phyloP scores from a whole-genome alignment of 345 rosid genomes.

The Luvunga scandens region DNA sequence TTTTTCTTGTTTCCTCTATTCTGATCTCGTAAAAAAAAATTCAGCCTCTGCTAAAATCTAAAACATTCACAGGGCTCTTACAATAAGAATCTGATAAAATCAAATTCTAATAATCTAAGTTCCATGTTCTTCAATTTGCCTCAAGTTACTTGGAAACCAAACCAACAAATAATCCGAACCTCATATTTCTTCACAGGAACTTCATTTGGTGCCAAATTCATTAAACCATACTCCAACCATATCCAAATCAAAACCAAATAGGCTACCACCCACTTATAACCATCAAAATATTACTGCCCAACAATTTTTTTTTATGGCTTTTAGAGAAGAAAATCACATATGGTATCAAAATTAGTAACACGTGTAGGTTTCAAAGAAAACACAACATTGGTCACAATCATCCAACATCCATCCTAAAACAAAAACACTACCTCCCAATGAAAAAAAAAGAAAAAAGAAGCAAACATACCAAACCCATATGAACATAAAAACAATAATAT shows the following conservation, averaged over 20 bases:
- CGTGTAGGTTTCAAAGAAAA: neutral
- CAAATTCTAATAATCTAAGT: neutral
- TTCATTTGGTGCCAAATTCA: neutral
- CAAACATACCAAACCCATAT: neutral
- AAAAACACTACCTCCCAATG: constrained; percentile 9
- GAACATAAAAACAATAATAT: neutral
- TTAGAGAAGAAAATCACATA: neutral
- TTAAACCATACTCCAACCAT: neutral
- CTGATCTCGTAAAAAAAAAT: neutral
- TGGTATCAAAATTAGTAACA: neutral
- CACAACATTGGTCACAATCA: constrained; percentile 2
- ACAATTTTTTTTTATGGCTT: neutral
- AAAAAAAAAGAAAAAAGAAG: neutral
- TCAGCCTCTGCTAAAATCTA: neutral
- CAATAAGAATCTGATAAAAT: neutral
- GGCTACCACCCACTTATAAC: neutral
- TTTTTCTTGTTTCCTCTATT: neutral
- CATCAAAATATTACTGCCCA: neutral
- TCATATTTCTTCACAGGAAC: neutral
- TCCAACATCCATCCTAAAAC: neutral
- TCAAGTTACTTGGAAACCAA: neutral
- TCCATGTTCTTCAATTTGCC: neutral
- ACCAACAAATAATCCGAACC: neutral
- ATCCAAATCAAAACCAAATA: neutral
- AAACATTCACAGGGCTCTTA: neutral